Evolutionary conservation across 495 filamentous ascomycete species (phyloP).

Genomic region (Glarea lozoyensis): DNA sequence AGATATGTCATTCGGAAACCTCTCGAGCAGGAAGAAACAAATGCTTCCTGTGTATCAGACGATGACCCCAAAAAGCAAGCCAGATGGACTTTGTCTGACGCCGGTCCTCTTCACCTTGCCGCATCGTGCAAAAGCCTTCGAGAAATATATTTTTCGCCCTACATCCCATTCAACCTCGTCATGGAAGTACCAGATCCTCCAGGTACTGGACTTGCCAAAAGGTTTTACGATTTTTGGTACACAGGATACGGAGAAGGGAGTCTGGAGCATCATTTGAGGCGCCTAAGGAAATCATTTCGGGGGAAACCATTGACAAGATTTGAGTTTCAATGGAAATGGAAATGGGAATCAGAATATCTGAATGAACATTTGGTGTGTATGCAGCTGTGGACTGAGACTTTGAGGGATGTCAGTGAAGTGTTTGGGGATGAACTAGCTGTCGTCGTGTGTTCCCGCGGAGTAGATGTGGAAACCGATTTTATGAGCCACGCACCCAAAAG

Average conservation of each 20-base stretch:
- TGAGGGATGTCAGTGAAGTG: slow-evolving; percentile 1
- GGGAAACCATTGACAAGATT: background rate
- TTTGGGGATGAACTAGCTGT: slow-evolving; percentile 1
- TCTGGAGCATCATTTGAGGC: background rate
- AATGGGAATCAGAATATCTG: background rate
- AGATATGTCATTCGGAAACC: background rate
- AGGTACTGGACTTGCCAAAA: background rate
- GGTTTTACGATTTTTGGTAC: background rate
- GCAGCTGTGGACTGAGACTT: background rate
- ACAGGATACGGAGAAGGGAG: background rate
- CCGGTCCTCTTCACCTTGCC: too few relatives aligned
- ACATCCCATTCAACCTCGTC: background rate
- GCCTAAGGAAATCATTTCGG: background rate
- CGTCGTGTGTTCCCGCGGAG: background rate
- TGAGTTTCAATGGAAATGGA: background rate
- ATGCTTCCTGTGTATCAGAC: background rate
- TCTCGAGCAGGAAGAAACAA: background rate
- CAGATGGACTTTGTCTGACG: too few relatives aligned
- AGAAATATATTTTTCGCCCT: too few relatives aligned
- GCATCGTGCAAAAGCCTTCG: too few relatives aligned
- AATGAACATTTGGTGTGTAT: background rate
- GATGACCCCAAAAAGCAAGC: too few relatives aligned
- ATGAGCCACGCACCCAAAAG: background rate
- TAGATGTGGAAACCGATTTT: background rate
- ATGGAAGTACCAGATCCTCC: background rate